Evolutionary conservation across 2,329 filamentous ascomycete genomes (phyloP).

Genomic region (Stachybotrys chartarum): DNA sequence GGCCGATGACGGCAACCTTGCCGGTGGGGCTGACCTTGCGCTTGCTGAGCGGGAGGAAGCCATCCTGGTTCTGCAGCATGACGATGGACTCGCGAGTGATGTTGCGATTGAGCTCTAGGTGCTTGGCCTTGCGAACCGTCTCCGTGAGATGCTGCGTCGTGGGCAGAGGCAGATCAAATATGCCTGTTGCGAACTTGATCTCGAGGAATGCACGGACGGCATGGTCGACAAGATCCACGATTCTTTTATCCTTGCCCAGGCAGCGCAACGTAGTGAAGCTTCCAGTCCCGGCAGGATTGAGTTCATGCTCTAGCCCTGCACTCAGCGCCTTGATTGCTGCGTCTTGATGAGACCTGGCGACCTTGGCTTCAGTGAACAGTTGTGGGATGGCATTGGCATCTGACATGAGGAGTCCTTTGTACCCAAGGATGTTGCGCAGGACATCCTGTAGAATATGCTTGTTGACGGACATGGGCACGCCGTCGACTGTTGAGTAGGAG

Average conservation of each 20-base stretch:
- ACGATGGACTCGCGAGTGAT: constrained; percentile 13
- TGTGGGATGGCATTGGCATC: constrained; percentile 20
- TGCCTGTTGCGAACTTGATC: constrained; percentile 20
- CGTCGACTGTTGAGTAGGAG: constrained; percentile 22
- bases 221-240: too few relatives aligned
- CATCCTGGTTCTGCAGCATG: constrained; percentile 13
- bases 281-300: constrained; percentile 7
- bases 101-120: constrained; percentile 11
- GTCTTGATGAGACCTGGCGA: constrained; percentile 16
- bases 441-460: constrained; percentile 20
- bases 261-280: constrained; percentile 16
- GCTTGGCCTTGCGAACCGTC: constrained; percentile 7
- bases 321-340: constrained; percentile 7
- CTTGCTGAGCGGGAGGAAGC: constrained; percentile 6
- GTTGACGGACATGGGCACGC: constrained; percentile 22
- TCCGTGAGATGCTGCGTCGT: neutral
- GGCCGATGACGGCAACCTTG: constrained; percentile 11
- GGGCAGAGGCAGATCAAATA: constrained; percentile 6
- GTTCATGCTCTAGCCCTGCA: constrained; percentile 11
- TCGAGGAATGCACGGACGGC: constrained; percentile 16
- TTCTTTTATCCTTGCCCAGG: too few relatives aligned
- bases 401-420: constrained; percentile 24
- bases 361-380: constrained; percentile 17
- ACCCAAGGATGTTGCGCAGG: constrained; percentile 17
- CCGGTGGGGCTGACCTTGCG: neutral